A percentile compares a stretch with the other conserved stretches of the same genome.
These are phyloP conservation scores for Avena insularis DNA, from an alignment of 176 grass and related monocot genomes.

Conservation along the genomic window DNA sequence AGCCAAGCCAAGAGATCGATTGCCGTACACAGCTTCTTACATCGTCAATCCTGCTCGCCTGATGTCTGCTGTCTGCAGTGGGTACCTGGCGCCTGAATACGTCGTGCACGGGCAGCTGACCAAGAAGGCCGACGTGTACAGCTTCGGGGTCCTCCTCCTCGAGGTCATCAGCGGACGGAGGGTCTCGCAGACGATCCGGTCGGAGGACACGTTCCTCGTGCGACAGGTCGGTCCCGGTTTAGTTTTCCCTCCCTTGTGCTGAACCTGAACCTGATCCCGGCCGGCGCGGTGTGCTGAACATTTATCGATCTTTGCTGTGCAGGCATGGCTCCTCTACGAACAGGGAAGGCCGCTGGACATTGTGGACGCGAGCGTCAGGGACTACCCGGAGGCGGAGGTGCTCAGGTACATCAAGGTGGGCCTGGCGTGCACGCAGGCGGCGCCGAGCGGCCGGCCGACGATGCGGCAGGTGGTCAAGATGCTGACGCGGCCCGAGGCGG, in stretches of 20 bases:
- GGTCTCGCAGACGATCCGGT: constrained; percentile 41
- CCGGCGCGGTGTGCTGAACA: too few species aligned
- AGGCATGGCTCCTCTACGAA: constrained; percentile 59
- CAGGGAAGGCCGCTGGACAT: constrained; percentile 48
- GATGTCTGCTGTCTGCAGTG: not conserved
- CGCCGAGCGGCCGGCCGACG: constrained; percentile 42
- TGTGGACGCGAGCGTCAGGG: constrained; percentile 40
- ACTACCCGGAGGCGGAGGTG: constrained; percentile 51
- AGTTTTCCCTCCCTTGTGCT: not conserved
- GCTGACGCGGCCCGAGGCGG: constrained; percentile 35
- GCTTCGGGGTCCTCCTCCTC: constrained; percentile 55
- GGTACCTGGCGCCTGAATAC: constrained; percentile 62
- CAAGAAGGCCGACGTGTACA: constrained; percentile 68
- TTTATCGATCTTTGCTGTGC: not conserved
- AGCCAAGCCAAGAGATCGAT: not conserved
- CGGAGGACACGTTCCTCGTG: constrained; percentile 49
- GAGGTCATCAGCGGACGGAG: constrained; percentile 59
- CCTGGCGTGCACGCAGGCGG: constrained; percentile 53
- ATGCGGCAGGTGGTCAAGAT: constrained; percentile 53
- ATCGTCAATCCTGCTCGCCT: not conserved
- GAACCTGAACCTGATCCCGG: not conserved
- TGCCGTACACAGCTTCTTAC: too few species aligned
- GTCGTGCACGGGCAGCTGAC: constrained; percentile 57
- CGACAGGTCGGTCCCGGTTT: constrained; percentile 35
- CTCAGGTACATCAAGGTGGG: constrained; percentile 55